Evolutionary conservation across 2,329 filamentous ascomycete genomes (phyloP), one percentile per base, ranked within the genome.

Genomic region (Aspergillus sclerotialis): DNA sequence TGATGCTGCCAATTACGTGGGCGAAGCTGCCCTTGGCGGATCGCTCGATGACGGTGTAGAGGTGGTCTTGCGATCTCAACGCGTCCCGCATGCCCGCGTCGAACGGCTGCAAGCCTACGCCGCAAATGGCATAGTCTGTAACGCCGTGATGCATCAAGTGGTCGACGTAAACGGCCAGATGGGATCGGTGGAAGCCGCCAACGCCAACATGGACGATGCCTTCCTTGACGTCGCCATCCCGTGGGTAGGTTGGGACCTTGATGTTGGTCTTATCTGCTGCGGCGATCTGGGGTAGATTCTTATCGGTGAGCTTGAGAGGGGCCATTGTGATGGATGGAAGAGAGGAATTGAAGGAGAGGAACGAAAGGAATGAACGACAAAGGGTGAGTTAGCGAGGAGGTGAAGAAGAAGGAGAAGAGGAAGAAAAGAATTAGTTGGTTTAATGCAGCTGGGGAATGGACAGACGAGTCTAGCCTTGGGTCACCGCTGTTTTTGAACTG

Each of bases 11-110:
- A 15, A 73, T 51, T 11, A 74, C 60, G 31, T 67, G 57, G 46
- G 70, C 66, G 30, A 47, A 46, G 61, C 63, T 73, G 31, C 70
- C 69, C 40, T 63, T 60, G 39, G 67, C 69, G 1, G 69, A 71
- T n/a, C 70, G 70, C 60, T 74, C 70, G 27, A 74, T 63, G 34
- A 73, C 61, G 7, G 70, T 74, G 61, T 74, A 74, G 16, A 73
- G 62, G 45, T 69, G 52, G 51, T 74, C 70, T 49, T 74, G 70
- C 4, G 60, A 54, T 12, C 42, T 46, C 36, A 74, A 48, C 36
- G 63, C 67, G 42, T 74, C 70, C 39, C 70, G 70, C 70, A 74
- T 74, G 43, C 52, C 49, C 5, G 59, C 60, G 42, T 74, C 70
- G 39, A 68, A 70, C 35, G 69, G 67, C 44, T 67, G 65, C 41